Evolutionary conservation across 2,329 filamentous ascomycete genomes (phyloP), one percentile per base, ranked within the genome.

Genomic region (Epicoccum sorghinum): DNA sequence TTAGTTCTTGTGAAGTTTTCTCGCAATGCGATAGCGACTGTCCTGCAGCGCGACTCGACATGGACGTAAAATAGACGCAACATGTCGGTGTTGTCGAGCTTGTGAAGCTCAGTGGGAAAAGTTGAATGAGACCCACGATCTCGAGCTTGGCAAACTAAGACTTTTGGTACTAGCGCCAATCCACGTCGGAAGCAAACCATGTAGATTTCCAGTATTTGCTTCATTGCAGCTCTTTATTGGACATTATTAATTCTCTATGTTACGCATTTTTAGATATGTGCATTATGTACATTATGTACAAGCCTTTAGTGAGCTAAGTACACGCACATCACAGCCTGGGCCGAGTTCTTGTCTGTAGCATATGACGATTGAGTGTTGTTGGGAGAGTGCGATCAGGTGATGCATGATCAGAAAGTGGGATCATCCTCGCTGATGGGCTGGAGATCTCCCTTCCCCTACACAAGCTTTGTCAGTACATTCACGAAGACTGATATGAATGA

Each of bases 401-500:
- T 23, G 14, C 36, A 23, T 8, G 14, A 22, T 45, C 18, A 67
- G 32, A 64, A 64, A 4, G 61, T 40, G 7, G 65, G 59, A 52
- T 64, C 65, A 10, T 58, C 50, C 32, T 63, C 56, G 29, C 55
- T 72, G 57, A 83, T 83, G 0, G 77, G 77, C 49, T 76, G 71
- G 49, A 85, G 57, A 7, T 78, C 58, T 0, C 82, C 83, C 22
- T 75, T 73, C 0, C 83, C 52, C 52, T 55, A 6, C 3, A 9
- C 32, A 12, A n/a, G 22, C 7, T 3, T 33, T 30, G 46, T 55
- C 13, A 55, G 46, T n/a, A n/a, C 25, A 7, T 23, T 37, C 24
- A 13, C 3, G 38, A 23, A 13, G 25, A 4, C 37, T 9, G 7
- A 7, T 6, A n/a, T 18, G 2, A 3, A 25, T 13, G 8, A 29